These are phyloP conservation scores for Trichoderma koningiopsis DNA, from an alignment of 2,329 filamentous ascomycete species.

Conservation along the genomic window DNA sequence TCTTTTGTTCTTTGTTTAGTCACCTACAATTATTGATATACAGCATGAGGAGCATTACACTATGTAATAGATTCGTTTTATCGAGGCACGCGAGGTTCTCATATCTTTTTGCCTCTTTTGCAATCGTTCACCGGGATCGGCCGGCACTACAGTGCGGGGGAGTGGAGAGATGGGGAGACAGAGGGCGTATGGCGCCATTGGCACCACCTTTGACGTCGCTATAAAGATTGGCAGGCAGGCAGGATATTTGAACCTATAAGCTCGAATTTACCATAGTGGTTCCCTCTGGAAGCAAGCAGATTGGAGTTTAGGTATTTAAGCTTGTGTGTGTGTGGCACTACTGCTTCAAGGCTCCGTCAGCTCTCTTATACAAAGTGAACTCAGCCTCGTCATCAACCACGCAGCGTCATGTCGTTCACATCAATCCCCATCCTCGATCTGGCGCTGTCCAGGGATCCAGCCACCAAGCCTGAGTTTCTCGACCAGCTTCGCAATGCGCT, in stretches of 20 bases:
- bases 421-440: slow-evolving; percentile 78
- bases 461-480: slow-evolving; percentile 73
- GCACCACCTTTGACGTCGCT: neutral
- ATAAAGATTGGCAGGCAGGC: neutral
- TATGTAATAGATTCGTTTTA: neutral
- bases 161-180: neutral
- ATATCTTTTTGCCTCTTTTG: neutral
- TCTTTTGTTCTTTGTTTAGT: neutral
- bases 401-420: slow-evolving; percentile 64
- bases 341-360: neutral
- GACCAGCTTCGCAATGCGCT: slow-evolving; percentile 71
- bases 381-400: neutral
- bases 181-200: neutral
- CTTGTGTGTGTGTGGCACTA: neutral
- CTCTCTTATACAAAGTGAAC: neutral
- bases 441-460: slow-evolving; percentile 61
- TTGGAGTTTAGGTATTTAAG: neutral
- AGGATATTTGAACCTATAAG: neutral
- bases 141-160: slow-evolving; percentile 9
- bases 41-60: neutral
- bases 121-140: neutral
- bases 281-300: neutral
- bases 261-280: neutral
- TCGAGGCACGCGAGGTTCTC: neutral
- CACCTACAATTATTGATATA: neutral